Percentiles rank a stretch among this genome's conserved stretches.
Conservation (phyloP, 2,329 filamentous ascomycete species). For the Alternaria incomplexa region DNA sequence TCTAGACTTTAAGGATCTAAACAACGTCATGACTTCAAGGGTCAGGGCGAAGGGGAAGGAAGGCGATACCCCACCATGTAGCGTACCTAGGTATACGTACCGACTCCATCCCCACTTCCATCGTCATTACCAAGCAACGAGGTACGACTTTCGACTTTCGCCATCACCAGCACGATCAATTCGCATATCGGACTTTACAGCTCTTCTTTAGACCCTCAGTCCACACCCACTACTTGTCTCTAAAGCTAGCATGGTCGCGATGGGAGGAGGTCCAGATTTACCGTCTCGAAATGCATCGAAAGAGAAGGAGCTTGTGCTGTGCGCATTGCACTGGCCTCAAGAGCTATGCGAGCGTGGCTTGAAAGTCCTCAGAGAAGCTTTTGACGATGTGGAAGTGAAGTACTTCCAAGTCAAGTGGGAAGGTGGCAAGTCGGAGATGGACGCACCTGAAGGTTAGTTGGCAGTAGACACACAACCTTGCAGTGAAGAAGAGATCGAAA, state of each 20-base stretch:
- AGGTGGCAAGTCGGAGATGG: slow-evolving; percentile 46
- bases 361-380: slow-evolving; percentile 35
- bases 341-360: slow-evolving; percentile 27
- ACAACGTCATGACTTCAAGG: not conserved
- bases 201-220: not conserved
- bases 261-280: slow-evolving; percentile 53
- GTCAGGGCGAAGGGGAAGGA: not conserved
- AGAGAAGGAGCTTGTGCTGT: slow-evolving; percentile 47
- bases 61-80: slow-evolving; percentile 2
- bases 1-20: not conserved
- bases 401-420: slow-evolving; percentile 35
- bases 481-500: not conserved
- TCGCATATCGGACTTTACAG: not conserved
- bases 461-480: not conserved
- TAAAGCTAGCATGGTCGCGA: slow-evolving; percentile 38
- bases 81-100: not conserved
- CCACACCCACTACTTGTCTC: not conserved
- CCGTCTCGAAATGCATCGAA: slow-evolving; percentile 35
- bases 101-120: not conserved
- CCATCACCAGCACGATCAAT: not conserved
- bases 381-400: slow-evolving; percentile 39
- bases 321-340: slow-evolving; percentile 50
- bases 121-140: not conserved
- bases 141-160: not conserved
- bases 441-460: slow-evolving; percentile 50